Percentiles rank a stretch among this genome's conserved stretches.
Conservation (phyloP, 1,284 basidiomycete genomes). For the Irpex sp. region DNA sequence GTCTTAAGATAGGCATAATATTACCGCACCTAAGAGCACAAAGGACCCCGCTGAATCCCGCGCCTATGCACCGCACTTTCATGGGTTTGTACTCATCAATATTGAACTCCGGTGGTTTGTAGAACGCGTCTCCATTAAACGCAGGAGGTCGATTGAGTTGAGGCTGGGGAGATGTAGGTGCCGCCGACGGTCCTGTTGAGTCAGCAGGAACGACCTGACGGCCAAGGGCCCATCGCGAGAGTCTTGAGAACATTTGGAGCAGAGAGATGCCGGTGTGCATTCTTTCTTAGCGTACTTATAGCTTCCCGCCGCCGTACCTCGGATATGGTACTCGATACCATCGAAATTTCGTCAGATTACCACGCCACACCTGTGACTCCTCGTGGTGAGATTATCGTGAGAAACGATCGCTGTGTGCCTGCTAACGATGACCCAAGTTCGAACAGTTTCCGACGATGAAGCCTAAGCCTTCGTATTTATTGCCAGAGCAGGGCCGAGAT, state of each 20-base stretch:
- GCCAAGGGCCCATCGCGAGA: not conserved
- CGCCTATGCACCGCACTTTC: slow-evolving; percentile 57
- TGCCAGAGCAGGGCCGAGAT: too few species aligned
- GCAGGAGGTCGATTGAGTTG: not conserved
- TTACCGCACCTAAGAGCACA: slow-evolving; percentile 56
- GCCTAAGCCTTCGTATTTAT: too few species aligned
- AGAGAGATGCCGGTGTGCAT: too few species aligned
- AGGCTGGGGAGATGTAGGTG: not conserved
- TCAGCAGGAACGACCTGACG: not conserved
- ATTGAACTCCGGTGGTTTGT: slow-evolving; percentile 31
- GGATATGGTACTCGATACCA: too few species aligned
- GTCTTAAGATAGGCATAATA: slow-evolving; percentile 12
- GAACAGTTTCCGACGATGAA: too few species aligned
- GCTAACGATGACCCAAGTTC: too few species aligned
- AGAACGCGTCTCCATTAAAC: not conserved
- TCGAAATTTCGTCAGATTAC: too few species aligned
- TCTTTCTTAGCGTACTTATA: too few species aligned
- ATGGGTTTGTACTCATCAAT: slow-evolving; percentile 58
- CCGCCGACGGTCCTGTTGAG: not conserved
- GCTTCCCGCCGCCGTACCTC: too few species aligned
- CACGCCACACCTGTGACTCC: too few species aligned
- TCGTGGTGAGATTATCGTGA: too few species aligned
- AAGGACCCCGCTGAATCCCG: slow-evolving; percentile 61
- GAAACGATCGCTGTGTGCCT: too few species aligned
- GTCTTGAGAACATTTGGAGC: not conserved